phyloP scores from a whole-genome alignment of 257 asterid species.

The Solanum peruvianum region DNA sequence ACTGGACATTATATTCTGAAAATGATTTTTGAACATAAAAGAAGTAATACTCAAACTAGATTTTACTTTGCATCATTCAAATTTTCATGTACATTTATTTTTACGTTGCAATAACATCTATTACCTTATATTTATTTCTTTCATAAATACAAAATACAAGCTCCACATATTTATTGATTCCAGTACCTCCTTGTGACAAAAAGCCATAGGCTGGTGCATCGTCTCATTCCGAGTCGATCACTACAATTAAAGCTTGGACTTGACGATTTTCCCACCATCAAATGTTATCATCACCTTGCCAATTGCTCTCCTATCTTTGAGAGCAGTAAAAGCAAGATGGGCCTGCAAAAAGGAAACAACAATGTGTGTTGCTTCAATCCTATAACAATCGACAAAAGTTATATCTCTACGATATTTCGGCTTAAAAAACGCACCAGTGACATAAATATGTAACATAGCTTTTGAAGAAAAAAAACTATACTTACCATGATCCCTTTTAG shows the following conservation, averaged over 20 bases:
- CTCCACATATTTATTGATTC: background rate
- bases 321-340: constrained; percentile 69
- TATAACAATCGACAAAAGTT: background rate
- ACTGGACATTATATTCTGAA: background rate
- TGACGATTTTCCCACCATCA: constrained; percentile 23
- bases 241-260: constrained; percentile 42
- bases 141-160: background rate
- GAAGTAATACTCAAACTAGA: background rate
- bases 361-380: background rate
- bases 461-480: background rate
- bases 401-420: background rate
- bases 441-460: background rate
- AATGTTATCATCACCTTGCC: constrained; percentile 85
- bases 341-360: constrained; percentile 38
- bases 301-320: constrained; percentile 77
- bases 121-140: background rate
- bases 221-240: background rate
- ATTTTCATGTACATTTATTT: background rate
- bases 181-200: background rate
- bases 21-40: background rate
- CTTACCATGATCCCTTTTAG: background rate
- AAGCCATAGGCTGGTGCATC: background rate
- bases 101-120: background rate
- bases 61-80: background rate
- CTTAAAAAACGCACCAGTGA: background rate